Evolutionary conservation across 179 eudicot species (phyloP).

Genomic region (Camellia oleifera): DNA sequence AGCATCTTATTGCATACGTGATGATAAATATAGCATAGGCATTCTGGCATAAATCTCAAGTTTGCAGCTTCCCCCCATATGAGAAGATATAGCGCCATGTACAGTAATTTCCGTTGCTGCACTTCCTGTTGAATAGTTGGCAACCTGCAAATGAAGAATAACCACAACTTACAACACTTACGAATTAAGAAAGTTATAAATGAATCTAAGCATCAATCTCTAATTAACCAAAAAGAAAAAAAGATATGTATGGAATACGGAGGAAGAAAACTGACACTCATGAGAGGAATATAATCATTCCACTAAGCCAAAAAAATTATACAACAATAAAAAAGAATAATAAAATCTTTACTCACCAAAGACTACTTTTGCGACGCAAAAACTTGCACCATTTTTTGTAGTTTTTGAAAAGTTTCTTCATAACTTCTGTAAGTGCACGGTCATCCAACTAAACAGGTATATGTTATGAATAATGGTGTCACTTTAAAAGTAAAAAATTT

Average conservation of each 20-base stretch:
- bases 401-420: conserved; percentile 95
- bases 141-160: conserved; percentile 49
- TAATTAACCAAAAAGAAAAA: neutral
- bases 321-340: neutral
- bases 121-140: conserved; percentile 93
- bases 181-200: neutral
- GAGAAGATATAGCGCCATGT: conserved; percentile 88
- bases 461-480: neutral
- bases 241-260: neutral
- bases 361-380: conserved; percentile 92
- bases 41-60: conserved; percentile 96
- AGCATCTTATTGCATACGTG: conserved; percentile 53
- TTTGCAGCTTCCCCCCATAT: conserved; percentile 99
- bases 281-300: neutral
- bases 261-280: no score
- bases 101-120: conserved; percentile 84
- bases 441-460: conserved; percentile 71
- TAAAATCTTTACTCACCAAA: conserved; percentile 56
- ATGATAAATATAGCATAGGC: conserved; percentile 93
- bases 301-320: no score
- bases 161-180: neutral
- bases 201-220: neutral
- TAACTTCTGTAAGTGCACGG: conserved; percentile 77
- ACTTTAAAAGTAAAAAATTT: neutral
- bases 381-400: conserved; percentile 97